Base-by-base conservation (phyloP, 2,329 filamentous ascomycete genomes). In the Exophiala xenobiotica region DNA sequence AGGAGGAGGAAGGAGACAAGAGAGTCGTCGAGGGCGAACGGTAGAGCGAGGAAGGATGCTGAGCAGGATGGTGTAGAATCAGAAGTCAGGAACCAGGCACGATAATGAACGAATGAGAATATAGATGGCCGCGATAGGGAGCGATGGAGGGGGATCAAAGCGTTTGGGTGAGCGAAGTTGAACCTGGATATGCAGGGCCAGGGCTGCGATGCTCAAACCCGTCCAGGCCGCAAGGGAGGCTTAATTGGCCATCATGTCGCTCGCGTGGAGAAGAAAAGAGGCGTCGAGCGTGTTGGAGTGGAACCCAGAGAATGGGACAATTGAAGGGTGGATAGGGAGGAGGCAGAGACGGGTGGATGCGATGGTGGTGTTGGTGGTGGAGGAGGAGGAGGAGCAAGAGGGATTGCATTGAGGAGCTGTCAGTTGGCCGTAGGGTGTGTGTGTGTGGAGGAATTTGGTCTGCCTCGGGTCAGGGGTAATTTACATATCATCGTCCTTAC, bases 1-100 rank as follows among this genome's bases (percentile, higher is more conserved):
- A 20, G 31, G 33, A 31, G 20, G 18, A n/a, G 35, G 23, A 24
- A 18, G 49, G 49, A 47, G 51, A 46, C 45, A 54, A 53, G 45
- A 54, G 48, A 16, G 19, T 22, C 37, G 48, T 22, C 45, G 23
- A 37, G 46, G 39, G 37, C 43, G 38, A 54, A 50, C 51, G 19
- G 49, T 42, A 43, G 42, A 43, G 51, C 48, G 41, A 51, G 47
- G 23, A 35, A 20, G 22, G 45, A 16, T 44, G 40, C 48, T 53
- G 27, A 44, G 19, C 35, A 39, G 23, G 38, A 45, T 43, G 42
- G 31, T 35, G 24, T 19, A 39, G 33, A 19, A 40, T 16, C 18
- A 47, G 31, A 19, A 43, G 33, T 45, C 51, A 54, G 54, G 54
- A 57, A 57, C 54, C 50, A 54, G 51, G 51, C 48, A 57, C 54